Evolutionary conservation across 2,329 filamentous ascomycete species (phyloP), one percentile per base, ranked within the genome.

Genomic region (Pyrenophora graminea): DNA sequence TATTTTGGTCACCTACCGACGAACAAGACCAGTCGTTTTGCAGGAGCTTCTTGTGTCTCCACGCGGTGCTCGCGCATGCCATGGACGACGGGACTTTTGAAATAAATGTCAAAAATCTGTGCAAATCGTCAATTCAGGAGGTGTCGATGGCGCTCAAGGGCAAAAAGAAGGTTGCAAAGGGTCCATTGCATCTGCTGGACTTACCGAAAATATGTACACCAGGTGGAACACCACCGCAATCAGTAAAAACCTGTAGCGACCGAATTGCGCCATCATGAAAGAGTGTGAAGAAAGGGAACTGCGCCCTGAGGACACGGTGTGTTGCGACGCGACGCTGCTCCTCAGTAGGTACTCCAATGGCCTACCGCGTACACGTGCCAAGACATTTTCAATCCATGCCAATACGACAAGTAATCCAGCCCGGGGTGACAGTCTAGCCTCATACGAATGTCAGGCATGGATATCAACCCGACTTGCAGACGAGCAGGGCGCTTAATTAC

Each of bases 31-130:
- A 99, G 81, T 57, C 94, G 85, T 74, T 94, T 90, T 4, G 95
- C 93, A 1, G 94, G 94, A 18, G 92, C 84, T 72, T 87, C 85
- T 43, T 82, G 77, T 48, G 86, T 81, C 53, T 91, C 84, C 32
- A 95, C 80, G 39, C 80, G 77, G 74, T 91, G 92, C 53, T 91
- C 83, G 67, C 83, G 85, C 94, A 99, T 99, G 69, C 94, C 94
- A 78, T 88, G 89, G 47, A 97, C 94, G 63, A 99, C 94, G 18
- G 94, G 94, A 72, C 91, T 97, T 70, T 97, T 91, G 71, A 99
- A 99, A 77, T 99, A 97, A 59, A 97, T 94, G 74, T 97, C 92
- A 6, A 21, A 21, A 9, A 38, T 21, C 9, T 37, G 19, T 21
- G 3, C 19, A 37, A 4, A 37, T 19, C 10, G 34, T 18, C 7